Base-by-base conservation (phyloP, 306 rosid species). In the Acacia crassicarpa region DNA sequence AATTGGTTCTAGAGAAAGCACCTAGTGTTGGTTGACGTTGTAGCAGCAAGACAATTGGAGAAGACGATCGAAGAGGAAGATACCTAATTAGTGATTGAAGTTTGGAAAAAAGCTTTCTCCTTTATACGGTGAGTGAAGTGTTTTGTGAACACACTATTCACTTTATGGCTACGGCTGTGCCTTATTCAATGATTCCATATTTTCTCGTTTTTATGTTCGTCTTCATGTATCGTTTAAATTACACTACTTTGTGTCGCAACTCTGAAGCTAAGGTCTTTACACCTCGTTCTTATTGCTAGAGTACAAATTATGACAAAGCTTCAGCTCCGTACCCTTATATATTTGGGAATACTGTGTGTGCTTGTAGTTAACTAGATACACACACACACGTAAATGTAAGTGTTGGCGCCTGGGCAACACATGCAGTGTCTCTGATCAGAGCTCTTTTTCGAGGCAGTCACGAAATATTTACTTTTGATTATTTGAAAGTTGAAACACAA, bases 361-460 rank as follows among this genome's bases (percentile, higher is more conserved):
- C 10, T 6, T 56, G 30, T 8, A 58, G 35, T 61, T 61, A 25
- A 61, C 13, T 67, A 17, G 10, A 38, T 17, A 67, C 4, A 5
- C 8, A 43, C 3, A 46, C 16, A 46, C 51, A n/a, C 6, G 43
- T 67, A 3, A 13, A 12, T 65, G 20, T 27, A 62, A 30, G 3
- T 6, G 11, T 65, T 65, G 46, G 72, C 15, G 51, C 25, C 49
- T 89, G 94, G 87, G 82, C 77, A 66, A 89, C 98, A 89, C 97
- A 90, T 94, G 98, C 95, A 87, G 17, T 89, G 85, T 89, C 91
- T 89, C 92, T 90, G 98, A 84, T 81, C 43, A 78, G 56, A 87
- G 94, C 90, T 94, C 91, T 79, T 92, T 94, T 92, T 86, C 92
- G 92, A 94, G 98, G 97, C 92, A 83, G 67, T 77, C 81, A 74